A percentile compares a stretch with the other conserved stretches of the same genome.
Conservation (phyloP, 331 rosid species). For the Quercus phellos region DNA sequence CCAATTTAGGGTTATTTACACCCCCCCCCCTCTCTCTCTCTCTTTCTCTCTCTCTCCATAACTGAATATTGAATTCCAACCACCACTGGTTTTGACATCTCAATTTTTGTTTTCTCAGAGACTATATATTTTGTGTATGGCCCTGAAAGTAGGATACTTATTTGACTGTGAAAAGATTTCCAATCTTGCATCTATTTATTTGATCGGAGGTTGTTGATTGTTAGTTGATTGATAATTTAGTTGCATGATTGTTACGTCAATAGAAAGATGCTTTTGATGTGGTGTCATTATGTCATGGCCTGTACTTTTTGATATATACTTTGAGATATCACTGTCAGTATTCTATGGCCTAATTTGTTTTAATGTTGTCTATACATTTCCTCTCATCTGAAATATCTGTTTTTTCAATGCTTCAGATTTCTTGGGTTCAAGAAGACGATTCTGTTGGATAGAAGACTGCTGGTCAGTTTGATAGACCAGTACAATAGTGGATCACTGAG, state of each 20-base stretch:
- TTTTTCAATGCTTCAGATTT: slow-evolving; percentile 41
- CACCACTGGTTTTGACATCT: neutral
- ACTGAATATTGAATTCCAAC: neutral
- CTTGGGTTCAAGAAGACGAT: slow-evolving; percentile 77
- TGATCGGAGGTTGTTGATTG: neutral
- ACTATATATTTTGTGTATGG: neutral
- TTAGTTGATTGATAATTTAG: neutral
- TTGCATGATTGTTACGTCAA: neutral
- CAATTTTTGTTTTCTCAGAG: neutral
- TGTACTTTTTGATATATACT: neutral
- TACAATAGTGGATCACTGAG: slow-evolving; percentile 39
- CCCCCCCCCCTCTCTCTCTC: too few relatives aligned
- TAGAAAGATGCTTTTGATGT: neutral
- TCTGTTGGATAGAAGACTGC: slow-evolving; percentile 64
- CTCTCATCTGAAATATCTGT: neutral
- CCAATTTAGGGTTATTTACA: neutral
- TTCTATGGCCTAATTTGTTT: neutral
- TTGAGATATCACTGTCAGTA: too few relatives aligned
- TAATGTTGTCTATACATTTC: neutral
- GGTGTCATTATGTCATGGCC: neutral
- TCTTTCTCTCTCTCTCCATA: too few relatives aligned
- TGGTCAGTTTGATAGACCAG: slow-evolving; percentile 71
- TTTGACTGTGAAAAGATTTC: neutral
- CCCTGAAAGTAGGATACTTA: neutral
- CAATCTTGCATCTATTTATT: neutral